Percentiles rank a stretch among this genome's conserved stretches.
Evolutionary conservation across 805 yeast genomes (phyloP).

Genomic region (Cyberlindnera xylosilytica): DNA sequence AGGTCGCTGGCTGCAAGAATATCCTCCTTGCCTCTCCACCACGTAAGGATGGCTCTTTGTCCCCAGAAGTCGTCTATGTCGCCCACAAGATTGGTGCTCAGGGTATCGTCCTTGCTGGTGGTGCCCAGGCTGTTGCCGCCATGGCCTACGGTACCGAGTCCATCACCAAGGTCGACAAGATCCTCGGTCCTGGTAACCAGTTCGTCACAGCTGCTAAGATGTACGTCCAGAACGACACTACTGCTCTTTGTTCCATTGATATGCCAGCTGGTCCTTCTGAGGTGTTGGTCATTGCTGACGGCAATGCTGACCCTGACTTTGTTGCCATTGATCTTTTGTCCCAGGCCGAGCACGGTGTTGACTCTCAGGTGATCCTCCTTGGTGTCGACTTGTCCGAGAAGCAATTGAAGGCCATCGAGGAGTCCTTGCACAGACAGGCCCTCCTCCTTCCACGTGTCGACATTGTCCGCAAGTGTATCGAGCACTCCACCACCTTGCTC

Average conservation of each 20-base stretch:
- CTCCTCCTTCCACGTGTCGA: conserved; percentile 83
- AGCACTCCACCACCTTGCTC: conserved; percentile 79
- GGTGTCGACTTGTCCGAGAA: conserved; percentile 67
- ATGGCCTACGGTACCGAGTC: conserved; percentile 97
- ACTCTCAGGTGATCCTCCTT: conserved; percentile 91
- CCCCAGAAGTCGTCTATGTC: conserved; percentile 97
- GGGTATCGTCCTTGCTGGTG: conserved; percentile 92
- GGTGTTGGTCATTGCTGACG: conserved; percentile 93
- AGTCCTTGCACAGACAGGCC: conserved; percentile 85
- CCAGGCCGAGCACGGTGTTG: conserved; percentile 99
- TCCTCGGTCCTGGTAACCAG: conserved; percentile 98
- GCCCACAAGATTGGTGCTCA: conserved; percentile 95
- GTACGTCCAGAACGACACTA: conserved; percentile 93
- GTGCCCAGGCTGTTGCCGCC: conserved; percentile 98
- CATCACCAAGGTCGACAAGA: conserved; percentile 92
- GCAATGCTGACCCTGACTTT: conserved; percentile 84
- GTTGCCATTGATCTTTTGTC: conserved; percentile 96
- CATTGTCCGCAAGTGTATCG: conserved; percentile 86
- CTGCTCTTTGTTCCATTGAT: conserved; percentile 92
- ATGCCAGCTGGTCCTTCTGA: conserved; percentile 99
- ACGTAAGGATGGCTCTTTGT: conserved; percentile 83
- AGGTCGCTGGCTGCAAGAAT: conserved; percentile 94
- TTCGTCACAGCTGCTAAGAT: conserved; percentile 99
- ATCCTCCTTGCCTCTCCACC: conserved; percentile 96
- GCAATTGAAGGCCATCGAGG: conserved; percentile 68